phyloP scores from a whole-genome alignment of 352 stramenopile species.

The Pythium oligandrum region DNA sequence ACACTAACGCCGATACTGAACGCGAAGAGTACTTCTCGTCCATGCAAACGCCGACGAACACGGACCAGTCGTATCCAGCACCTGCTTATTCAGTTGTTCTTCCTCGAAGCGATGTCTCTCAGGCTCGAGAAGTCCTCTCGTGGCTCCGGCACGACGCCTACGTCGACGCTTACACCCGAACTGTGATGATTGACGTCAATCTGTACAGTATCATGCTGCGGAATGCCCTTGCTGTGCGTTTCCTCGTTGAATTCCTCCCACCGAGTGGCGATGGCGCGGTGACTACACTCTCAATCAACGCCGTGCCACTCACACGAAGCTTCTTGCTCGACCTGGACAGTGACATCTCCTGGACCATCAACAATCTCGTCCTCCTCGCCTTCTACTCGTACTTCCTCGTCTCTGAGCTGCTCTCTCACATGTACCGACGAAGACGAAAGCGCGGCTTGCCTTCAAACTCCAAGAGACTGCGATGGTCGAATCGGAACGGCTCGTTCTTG shows the following conservation, averaged over 20 bases:
- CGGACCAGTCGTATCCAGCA: conserved; percentile 20
- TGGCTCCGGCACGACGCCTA: conserved; percentile 26
- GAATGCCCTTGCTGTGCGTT: conserved; percentile 31
- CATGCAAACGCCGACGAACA: conserved; percentile 18
- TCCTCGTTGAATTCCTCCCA: conserved; percentile 42
- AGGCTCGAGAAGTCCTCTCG: conserved; percentile 18
- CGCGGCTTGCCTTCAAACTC: neutral
- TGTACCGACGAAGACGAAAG: conserved; percentile 18
- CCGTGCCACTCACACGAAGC: conserved; percentile 33
- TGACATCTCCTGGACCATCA: conserved; percentile 21
- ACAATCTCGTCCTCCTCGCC: conserved; percentile 23
- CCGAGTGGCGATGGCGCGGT: conserved; percentile 25
- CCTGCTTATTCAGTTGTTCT: conserved; percentile 43
- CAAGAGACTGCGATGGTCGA: conserved; percentile 20
- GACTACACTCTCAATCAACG: conserved; percentile 15
- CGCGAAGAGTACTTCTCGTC: conserved; percentile 34
- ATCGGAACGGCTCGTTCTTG: conserved; percentile 23
- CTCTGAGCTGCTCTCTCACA: conserved; percentile 31
- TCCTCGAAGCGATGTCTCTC: conserved; percentile 12
- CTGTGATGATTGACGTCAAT: conserved; percentile 42
- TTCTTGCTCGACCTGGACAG: conserved; percentile 28
- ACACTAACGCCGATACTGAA: conserved; percentile 24
- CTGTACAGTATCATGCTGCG: conserved; percentile 45
- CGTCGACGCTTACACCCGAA: conserved; percentile 34
- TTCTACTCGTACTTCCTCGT: conserved; percentile 48